These are phyloP conservation scores for Diaporthe humulicola DNA, from an alignment of 2,329 filamentous ascomycete species.

Conservation along the genomic window DNA sequence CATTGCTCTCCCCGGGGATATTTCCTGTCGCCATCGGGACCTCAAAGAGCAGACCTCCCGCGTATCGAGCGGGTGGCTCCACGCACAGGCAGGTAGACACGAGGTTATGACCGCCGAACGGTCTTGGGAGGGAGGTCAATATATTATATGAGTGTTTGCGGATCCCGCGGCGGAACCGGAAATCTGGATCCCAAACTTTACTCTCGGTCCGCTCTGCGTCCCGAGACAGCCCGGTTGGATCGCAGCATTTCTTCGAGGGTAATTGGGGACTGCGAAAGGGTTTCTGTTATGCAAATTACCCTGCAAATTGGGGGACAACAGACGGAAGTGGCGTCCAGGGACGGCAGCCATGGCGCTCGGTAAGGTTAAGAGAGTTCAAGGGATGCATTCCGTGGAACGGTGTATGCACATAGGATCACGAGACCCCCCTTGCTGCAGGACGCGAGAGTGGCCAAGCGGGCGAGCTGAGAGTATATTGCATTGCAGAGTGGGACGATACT, in stretches of 20 bases:
- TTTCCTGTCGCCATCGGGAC: conserved; percentile 12
- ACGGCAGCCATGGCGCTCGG: not conserved
- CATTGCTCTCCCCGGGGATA: conserved; percentile 16
- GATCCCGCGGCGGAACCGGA: not conserved
- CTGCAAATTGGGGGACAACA: not conserved
- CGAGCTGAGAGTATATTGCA: not conserved
- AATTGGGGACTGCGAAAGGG: not conserved
- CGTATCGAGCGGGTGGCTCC: not conserved
- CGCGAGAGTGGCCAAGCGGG: conserved; percentile 1
- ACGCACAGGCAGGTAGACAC: not conserved
- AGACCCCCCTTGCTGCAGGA: conserved; percentile 13
- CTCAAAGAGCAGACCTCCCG: not conserved
- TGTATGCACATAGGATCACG: not conserved
- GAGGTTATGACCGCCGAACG: no score
- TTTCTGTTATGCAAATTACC: not conserved
- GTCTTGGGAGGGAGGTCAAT: not conserved
- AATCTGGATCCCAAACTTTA: not conserved
- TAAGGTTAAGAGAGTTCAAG: not conserved
- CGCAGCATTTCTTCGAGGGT: not conserved
- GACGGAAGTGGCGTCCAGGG: not conserved
- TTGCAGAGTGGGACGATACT: not conserved
- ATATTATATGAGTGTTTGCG: not conserved
- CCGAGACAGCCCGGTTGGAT: not conserved
- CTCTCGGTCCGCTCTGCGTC: not conserved
- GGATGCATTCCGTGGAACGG: not conserved